These are phyloP conservation scores for Penicillium capsulatum DNA, from an alignment of 2,329 filamentous ascomycete genomes.

Conservation along the genomic window DNA sequence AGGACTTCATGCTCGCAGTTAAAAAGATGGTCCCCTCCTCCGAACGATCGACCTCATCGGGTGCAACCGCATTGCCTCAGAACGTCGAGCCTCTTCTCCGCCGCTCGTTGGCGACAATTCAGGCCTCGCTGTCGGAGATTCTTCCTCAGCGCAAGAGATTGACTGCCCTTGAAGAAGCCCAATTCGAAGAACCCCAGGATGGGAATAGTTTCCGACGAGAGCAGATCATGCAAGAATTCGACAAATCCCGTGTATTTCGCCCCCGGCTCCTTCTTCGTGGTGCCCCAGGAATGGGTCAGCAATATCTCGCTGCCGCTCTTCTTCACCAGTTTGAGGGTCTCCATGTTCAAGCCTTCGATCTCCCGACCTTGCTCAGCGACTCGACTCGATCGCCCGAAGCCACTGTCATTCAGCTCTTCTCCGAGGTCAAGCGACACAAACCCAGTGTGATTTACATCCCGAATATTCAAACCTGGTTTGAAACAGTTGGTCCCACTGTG, in stretches of 20 bases:
- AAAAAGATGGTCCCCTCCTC: slow-evolving; percentile 97
- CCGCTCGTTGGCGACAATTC: slow-evolving; percentile 66
- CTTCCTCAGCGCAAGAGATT: slow-evolving; percentile 80
- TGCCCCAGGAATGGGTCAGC: slow-evolving; percentile 85
- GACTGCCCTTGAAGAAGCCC: slow-evolving; percentile 88
- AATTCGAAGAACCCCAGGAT: slow-evolving; percentile 79
- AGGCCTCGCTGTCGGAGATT: slow-evolving; percentile 65
- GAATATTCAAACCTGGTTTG: slow-evolving; percentile 82
- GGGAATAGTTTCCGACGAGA: slow-evolving; percentile 84
- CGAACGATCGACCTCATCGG: slow-evolving; percentile 80
- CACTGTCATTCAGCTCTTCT: slow-evolving; percentile 83
- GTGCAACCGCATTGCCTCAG: slow-evolving; percentile 73
- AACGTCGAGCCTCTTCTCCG: slow-evolving; percentile 76
- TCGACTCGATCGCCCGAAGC: slow-evolving; percentile 76
- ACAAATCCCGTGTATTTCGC: slow-evolving; percentile 80
- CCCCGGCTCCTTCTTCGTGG: slow-evolving; percentile 82
- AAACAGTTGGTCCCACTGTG: slow-evolving; percentile 59
- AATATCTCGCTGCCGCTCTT: slow-evolving; percentile 78
- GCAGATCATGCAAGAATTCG: slow-evolving; percentile 72
- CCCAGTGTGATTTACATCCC: slow-evolving; percentile 95
- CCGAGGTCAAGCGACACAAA: slow-evolving; percentile 89
- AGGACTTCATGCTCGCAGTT: slow-evolving; percentile 95
- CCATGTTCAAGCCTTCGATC: slow-evolving; percentile 90
- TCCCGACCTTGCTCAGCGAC: slow-evolving; percentile 81
- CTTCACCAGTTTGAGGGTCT: slow-evolving; percentile 89